Conservation (phyloP, 1,284 basidiomycete species). For the Tylopilus sp. region DNA sequence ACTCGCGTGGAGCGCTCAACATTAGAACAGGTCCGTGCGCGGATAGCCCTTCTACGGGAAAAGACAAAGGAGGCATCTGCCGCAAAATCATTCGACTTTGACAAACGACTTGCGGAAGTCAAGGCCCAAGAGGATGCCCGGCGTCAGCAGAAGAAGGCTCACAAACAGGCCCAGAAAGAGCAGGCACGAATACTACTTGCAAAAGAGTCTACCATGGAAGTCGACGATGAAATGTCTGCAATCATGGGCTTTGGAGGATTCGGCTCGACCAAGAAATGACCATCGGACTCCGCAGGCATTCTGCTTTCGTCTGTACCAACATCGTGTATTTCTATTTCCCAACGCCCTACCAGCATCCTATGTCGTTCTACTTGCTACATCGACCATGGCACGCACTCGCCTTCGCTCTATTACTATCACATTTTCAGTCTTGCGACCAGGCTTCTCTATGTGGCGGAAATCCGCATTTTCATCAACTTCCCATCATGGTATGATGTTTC, state of each 20-base stretch:
- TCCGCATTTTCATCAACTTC: too few relatives aligned
- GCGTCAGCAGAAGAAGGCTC: constrained; percentile 65
- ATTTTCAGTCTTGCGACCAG: background rate
- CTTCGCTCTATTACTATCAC: background rate
- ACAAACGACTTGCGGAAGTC: constrained; percentile 80
- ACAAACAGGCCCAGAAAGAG: constrained; percentile 69
- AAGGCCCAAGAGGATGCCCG: constrained; percentile 63
- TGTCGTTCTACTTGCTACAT: constrained; percentile 2
- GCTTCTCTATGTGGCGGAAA: background rate
- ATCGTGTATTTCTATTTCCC: constrained; percentile 33
- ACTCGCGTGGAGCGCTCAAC: constrained; percentile 89
- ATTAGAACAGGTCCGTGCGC: constrained; percentile 83
- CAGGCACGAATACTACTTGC: constrained; percentile 59
- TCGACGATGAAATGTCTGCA: constrained; percentile 64
- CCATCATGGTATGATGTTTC: too few relatives aligned
- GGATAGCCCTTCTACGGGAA: constrained; percentile 84
- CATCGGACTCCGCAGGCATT: background rate
- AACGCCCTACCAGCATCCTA: constrained; percentile 2
- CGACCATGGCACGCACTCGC: constrained; percentile 20
- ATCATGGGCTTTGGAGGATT: constrained; percentile 96
- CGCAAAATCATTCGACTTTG: constrained; percentile 90
- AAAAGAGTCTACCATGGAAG: constrained; percentile 48
- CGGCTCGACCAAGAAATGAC: constrained; percentile 73
- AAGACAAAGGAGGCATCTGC: constrained; percentile 74
- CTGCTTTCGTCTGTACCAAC: constrained; percentile 17